These are phyloP conservation scores for Digitaria exilis DNA, from an alignment of 202 grass and related monocot species.

Conservation along the genomic window DNA sequence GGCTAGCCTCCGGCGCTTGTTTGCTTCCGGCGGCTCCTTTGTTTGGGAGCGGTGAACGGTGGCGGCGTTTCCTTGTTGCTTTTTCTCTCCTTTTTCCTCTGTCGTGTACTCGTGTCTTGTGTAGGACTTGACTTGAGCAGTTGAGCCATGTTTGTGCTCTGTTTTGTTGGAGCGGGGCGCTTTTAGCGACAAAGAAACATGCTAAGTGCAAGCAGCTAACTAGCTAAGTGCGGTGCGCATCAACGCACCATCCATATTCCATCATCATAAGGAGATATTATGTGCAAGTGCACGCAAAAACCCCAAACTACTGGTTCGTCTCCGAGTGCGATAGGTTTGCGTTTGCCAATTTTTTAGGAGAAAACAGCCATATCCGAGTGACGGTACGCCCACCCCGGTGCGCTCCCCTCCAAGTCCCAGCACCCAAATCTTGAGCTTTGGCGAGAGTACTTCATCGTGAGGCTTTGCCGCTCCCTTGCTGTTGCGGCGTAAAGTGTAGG, in stretches of 20 bases:
- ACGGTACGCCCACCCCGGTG: background rate
- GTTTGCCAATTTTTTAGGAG: background rate
- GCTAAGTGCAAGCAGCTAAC: background rate
- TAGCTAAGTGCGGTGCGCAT: background rate
- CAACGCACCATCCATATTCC: background rate
- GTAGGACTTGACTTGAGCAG: background rate
- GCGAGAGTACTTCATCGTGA: background rate
- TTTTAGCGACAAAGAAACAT: background rate
- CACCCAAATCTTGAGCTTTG: background rate
- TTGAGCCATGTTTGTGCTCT: background rate
- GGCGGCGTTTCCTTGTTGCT: background rate
- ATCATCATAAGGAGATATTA: background rate
- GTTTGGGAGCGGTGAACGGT: background rate
- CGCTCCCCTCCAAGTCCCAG: background rate
- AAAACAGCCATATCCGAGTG: background rate
- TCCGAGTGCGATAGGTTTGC: background rate
- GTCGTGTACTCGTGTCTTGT: no score
- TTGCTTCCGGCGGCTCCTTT: background rate
- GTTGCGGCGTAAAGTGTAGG: background rate
- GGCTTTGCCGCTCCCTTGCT: background rate
- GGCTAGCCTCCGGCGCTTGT: background rate
- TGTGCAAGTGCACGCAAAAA: background rate
- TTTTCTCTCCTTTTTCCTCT: background rate
- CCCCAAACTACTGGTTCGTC: background rate
- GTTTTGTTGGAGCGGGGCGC: background rate